Conservation (phyloP, 1,139 yeast genomes). For the Candida tropicalis region DNA sequence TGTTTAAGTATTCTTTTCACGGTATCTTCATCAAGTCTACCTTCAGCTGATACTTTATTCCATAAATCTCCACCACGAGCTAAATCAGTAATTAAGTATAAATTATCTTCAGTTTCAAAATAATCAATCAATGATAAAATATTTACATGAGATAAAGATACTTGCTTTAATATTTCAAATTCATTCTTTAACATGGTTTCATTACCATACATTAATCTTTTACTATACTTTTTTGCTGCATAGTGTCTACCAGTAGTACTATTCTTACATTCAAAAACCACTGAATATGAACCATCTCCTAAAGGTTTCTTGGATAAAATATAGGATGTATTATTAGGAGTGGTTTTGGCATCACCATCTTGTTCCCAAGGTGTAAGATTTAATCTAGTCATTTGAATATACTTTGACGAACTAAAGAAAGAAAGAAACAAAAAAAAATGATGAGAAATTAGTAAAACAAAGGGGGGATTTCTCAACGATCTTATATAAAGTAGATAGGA, state of each 20-base stretch:
- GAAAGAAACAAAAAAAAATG: background rate
- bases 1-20: conserved; percentile 44
- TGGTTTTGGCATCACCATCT: background rate
- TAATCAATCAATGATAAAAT: conserved; percentile 67
- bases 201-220: conserved; percentile 36
- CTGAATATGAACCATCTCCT: conserved; percentile 44
- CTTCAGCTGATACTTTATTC: conserved; percentile 53
- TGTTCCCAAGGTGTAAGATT: conserved; percentile 9
- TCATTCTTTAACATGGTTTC: conserved; percentile 52
- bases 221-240: conserved; percentile 42
- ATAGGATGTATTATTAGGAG: conserved; percentile 43
- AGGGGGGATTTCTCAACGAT: background rate
- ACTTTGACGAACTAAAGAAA: background rate
- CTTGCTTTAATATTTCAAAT: conserved; percentile 53
- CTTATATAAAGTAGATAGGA: too few relatives aligned
- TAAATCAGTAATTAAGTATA: conserved; percentile 66
- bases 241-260: conserved; percentile 34
- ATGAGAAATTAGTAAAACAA: background rate
- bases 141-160: conserved; percentile 46
- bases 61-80: conserved; percentile 75
- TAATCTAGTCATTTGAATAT: background rate
- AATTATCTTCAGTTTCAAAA: conserved; percentile 63
- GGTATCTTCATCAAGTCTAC: conserved; percentile 43
- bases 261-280: conserved; percentile 42
- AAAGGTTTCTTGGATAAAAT: conserved; percentile 31